These are phyloP conservation scores for Talaromyces wortmannii DNA, from an alignment of 495 filamentous ascomycete species.

Conservation along the genomic window DNA sequence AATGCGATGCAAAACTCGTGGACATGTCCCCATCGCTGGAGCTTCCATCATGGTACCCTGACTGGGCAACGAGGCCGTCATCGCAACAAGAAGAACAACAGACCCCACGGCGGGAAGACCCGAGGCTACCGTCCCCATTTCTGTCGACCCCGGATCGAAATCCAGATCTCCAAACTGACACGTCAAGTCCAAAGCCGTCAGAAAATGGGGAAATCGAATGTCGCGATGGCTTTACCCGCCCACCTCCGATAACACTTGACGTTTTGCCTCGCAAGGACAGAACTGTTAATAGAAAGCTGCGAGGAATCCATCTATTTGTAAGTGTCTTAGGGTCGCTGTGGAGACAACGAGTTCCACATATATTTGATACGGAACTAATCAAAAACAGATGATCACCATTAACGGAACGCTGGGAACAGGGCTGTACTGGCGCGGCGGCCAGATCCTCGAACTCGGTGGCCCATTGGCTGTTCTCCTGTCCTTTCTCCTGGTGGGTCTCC, in stretches of 20 bases:
- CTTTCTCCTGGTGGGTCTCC: conserved; percentile 31
- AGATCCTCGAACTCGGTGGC: conserved; percentile 33
- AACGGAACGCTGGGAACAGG: conserved; percentile 39
- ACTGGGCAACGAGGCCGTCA: not conserved
- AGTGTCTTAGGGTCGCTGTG: not conserved
- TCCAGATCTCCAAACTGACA: not conserved
- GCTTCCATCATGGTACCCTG: not conserved
- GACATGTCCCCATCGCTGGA: not conserved
- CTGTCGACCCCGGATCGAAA: not conserved
- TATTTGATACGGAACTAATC: not conserved
- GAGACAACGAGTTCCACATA: not conserved
- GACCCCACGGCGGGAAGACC: not conserved
- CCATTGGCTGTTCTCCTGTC: conserved; percentile 35
- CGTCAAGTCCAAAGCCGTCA: not conserved
- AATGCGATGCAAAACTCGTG: not conserved
- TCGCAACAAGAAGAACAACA: not conserved
- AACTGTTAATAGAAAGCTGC: conserved; percentile 17
- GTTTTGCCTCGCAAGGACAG: conserved; percentile 1
- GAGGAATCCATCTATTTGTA: conserved; percentile 38
- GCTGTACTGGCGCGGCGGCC: conserved; percentile 38
- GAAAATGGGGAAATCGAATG: not conserved
- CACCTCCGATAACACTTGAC: not conserved
- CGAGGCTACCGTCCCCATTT: not conserved
- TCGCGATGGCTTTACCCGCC: not conserved
- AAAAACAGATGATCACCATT: conserved; percentile 33